Base-by-base conservation (phyloP, 306 rosid genomes). In the Citrullus amarus region DNA sequence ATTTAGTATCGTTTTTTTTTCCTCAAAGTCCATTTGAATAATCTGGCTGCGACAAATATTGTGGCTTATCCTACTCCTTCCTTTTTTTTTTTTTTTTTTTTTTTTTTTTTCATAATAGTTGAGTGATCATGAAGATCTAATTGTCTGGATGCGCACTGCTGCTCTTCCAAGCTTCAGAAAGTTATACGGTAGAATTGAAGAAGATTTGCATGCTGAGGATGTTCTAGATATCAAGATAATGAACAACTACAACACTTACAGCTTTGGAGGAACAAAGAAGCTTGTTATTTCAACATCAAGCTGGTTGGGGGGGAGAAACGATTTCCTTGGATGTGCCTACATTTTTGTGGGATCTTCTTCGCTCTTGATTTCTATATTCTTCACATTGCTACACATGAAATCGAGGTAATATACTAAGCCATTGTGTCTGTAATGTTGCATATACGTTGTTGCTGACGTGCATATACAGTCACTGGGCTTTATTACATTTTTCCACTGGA, bases 101-200 rank as follows among this genome's bases (percentile, higher is more conserved):
- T 82, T 13, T 79, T 67, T 38, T 41, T 63, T 82, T 25, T 25
- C 28, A 66, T 75, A 70, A 80, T 84, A 92, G 98, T 91, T 95
- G 20, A 87, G 96, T 74, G 91, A 95, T 81, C 98, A 95, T 85
- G 98, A 95, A 88, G 98, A 95, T 87, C 95, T 95, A 78, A 84
- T 95, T 32, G 97, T 95, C 66, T 92, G 98, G 98, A 95, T 95
- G 97, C 92, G 98, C 56, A 92, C 97, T 43, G 97, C 98, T 78
- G 98, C 98, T 13, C 98, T 95, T 32, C 97, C 98, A 69, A 88
- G 86, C 86, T 95, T 95, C 88, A 81, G 97, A 65, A 95, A 95
- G 88, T 82, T 95, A 87, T 92, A 92, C 12, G 98, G 97, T 78
- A 91, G 86, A 92, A 92, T 95, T 58, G 97, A 92, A 82, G 93